Conservation (phyloP, 495 filamentous ascomycete genomes). For the Aspergillus campestris region DNA sequence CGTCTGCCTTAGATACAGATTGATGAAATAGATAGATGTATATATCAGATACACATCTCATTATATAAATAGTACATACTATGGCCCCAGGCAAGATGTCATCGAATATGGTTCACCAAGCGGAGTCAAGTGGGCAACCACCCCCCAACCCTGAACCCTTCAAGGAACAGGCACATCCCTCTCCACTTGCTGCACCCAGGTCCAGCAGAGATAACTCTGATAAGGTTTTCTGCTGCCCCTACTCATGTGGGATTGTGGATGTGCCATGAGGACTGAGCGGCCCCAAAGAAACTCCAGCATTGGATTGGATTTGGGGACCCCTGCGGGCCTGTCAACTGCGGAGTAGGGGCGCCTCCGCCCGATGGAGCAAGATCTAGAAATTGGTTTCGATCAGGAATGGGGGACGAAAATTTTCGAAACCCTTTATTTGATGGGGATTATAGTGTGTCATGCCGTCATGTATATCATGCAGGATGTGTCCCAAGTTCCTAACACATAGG, state of each 20-base stretch:
- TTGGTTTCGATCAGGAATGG: neutral
- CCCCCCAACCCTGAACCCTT: conserved; percentile 7
- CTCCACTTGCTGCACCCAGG: conserved; percentile 5
- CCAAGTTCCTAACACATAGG: no score
- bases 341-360: conserved; percentile 14
- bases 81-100: no score
- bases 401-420: no score
- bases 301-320: neutral
- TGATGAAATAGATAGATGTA: neutral
- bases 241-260: conserved; percentile 21
- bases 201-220: conserved; percentile 14
- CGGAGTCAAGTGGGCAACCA: conserved; percentile 18
- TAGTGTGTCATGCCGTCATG: no score
- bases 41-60: neutral
- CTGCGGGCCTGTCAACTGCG: conserved; percentile 20
- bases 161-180: conserved; percentile 11
- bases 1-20: no score
- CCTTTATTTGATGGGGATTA: no score
- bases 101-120: neutral
- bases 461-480: no score
- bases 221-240: conserved; percentile 16
- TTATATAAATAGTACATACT: no score
- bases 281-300: conserved; percentile 11
- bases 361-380: neutral
- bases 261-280: conserved; percentile 19